These are phyloP conservation scores for Ceratobasidium sp. DNA, from an alignment of 1,284 basidiomycete genomes.

Conservation along the genomic window DNA sequence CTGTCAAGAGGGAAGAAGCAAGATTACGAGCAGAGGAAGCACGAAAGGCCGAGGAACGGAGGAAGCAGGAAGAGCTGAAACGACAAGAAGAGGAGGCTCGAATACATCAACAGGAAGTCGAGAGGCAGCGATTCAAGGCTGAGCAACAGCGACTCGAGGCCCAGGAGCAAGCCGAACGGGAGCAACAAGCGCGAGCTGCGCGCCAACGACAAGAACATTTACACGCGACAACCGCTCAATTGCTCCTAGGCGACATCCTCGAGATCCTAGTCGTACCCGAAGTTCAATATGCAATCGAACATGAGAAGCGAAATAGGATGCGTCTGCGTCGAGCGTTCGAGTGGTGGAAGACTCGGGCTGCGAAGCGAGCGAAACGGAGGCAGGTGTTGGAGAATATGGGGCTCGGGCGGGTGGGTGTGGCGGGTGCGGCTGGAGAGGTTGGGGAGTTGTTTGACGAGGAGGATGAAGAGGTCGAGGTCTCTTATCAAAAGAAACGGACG, in stretches of 20 bases:
- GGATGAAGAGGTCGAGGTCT: slow-evolving; percentile 25
- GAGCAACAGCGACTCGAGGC: slow-evolving; percentile 20
- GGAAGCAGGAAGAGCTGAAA: background rate
- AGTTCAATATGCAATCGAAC: slow-evolving; percentile 34
- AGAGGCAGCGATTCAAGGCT: slow-evolving; percentile 10
- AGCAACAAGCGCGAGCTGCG: background rate
- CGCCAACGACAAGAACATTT: background rate
- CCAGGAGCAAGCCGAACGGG: slow-evolving; percentile 25
- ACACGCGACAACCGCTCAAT: slow-evolving; percentile 23
- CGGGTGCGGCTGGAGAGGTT: slow-evolving; percentile 41
- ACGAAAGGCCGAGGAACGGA: slow-evolving; percentile 24
- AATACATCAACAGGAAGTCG: slow-evolving; percentile 16
- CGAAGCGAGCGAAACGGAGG: slow-evolving; percentile 38
- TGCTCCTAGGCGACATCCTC: slow-evolving; percentile 32
- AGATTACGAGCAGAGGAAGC: slow-evolving; percentile 15
- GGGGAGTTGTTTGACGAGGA: slow-evolving; percentile 41
- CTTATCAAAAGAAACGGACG: slow-evolving; percentile 22
- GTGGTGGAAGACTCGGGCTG: slow-evolving; percentile 33
- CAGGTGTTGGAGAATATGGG: slow-evolving; percentile 45
- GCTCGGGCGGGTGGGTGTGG: slow-evolving; percentile 37
- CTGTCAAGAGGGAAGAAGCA: slow-evolving; percentile 27
- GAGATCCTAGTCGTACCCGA: slow-evolving; percentile 40
- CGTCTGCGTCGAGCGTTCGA: slow-evolving; percentile 6
- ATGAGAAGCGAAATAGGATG: slow-evolving; percentile 18
- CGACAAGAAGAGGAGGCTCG: slow-evolving; percentile 21